A percentile compares a stretch with the other conserved stretches of the same genome.
Conservation (phyloP, 352 stramenopile species). For the Phytophthora ramorum region DNA sequence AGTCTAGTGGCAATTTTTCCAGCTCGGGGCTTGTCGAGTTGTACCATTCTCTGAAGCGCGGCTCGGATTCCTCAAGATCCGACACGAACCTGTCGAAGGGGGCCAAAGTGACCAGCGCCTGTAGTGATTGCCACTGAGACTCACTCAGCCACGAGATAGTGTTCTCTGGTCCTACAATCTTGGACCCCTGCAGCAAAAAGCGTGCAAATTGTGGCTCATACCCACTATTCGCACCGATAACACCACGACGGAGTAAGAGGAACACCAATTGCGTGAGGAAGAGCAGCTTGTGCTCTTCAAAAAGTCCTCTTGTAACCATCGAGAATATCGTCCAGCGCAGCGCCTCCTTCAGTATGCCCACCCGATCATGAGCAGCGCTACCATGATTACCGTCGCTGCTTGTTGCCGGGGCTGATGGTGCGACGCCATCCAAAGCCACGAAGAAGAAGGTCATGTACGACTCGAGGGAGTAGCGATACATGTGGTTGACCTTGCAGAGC, state of each 20-base stretch:
- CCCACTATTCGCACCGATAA: constrained; percentile 66
- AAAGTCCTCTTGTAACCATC: constrained; percentile 91
- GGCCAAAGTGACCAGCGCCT: constrained; percentile 78
- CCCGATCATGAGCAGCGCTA: constrained; percentile 53
- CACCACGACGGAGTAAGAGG: constrained; percentile 72
- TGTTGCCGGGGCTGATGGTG: constrained; percentile 8
- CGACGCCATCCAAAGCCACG: constrained; percentile 76
- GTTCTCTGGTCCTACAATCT: constrained; percentile 71
- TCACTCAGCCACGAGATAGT: constrained; percentile 87
- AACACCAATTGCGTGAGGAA: constrained; percentile 92
- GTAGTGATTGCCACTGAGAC: constrained; percentile 84
- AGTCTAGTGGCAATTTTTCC: constrained; percentile 92
- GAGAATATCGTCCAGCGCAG: constrained; percentile 90
- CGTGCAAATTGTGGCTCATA: constrained; percentile 78
- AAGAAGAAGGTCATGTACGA: constrained; percentile 92
- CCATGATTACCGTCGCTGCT: constrained; percentile 9
- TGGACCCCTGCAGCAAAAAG: constrained; percentile 85
- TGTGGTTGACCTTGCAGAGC: constrained; percentile 91
- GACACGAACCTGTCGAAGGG: constrained; percentile 88
- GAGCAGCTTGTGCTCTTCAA: constrained; percentile 93
- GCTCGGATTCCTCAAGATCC: constrained; percentile 91
- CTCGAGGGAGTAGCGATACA: constrained; percentile 95
- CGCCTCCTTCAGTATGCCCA: constrained; percentile 69
- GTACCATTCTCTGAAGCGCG: constrained; percentile 94
- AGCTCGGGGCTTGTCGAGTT: constrained; percentile 83